Conservation (phyloP, 371 early-diverging fungal species). For the Apophysomyces elegans region DNA sequence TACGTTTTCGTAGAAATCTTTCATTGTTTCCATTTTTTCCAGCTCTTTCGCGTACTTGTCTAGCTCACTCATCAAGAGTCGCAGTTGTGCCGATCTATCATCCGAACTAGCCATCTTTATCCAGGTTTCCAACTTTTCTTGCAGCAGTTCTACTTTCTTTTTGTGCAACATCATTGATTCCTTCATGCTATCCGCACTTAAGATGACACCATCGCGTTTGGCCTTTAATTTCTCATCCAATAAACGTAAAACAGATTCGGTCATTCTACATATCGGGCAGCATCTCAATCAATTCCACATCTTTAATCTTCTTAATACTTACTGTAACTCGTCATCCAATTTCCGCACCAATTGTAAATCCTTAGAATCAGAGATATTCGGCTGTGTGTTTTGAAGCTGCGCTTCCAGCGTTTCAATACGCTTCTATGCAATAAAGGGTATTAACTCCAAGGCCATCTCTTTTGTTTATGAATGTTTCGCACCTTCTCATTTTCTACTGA, state of each 20-base stretch:
- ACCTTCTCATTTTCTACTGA: slow-evolving; percentile 43
- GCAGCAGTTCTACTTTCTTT: slow-evolving; percentile 1
- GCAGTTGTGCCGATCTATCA: slow-evolving; percentile 17
- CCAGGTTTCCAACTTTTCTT: slow-evolving; percentile 16
- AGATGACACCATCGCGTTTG: not conserved
- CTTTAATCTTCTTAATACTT: not conserved
- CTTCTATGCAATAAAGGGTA: not conserved
- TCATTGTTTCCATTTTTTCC: slow-evolving; percentile 22
- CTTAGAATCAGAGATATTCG: not conserved
- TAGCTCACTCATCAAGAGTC: slow-evolving; percentile 14
- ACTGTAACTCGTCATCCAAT: not conserved
- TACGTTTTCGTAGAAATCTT: slow-evolving; percentile 26
- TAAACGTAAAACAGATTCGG: not conserved
- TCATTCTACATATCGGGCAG: not conserved
- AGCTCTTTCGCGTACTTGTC: slow-evolving; percentile 13
- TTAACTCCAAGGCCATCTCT: slow-evolving; percentile 12
- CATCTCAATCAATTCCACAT: not conserved
- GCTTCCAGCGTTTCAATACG: slow-evolving; percentile 5
- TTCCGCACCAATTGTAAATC: not conserved
- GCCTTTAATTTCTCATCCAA: slow-evolving; percentile 6
- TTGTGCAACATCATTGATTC: not conserved
- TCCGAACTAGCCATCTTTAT: not conserved
- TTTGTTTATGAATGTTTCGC: slow-evolving; percentile 7
- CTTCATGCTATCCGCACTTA: not conserved
- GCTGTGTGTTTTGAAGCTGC: not conserved